phyloP scores from a whole-genome alignment of 768 basidiomycete species.

The Hortiboletus campestris region DNA sequence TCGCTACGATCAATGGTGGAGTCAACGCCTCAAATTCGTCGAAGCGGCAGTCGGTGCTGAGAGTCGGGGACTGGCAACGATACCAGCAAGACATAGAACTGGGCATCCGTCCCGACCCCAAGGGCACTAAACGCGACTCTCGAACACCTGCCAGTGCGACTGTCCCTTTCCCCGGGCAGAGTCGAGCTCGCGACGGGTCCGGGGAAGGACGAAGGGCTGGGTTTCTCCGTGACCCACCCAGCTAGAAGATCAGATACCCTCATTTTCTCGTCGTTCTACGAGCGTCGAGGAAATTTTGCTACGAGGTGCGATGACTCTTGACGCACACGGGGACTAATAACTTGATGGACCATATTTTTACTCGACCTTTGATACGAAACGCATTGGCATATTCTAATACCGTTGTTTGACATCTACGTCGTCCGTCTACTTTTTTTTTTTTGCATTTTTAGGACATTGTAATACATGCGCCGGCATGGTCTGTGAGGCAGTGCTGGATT shows the following conservation, averaged over 20 bases:
- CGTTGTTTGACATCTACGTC: slow-evolving; percentile 10
- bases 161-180: slow-evolving; percentile 35
- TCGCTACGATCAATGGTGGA: slow-evolving; percentile 42
- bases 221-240: slow-evolving; percentile 41
- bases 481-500: slow-evolving; percentile 11
- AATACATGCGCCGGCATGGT: slow-evolving; percentile 12
- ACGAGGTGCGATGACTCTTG: slow-evolving; percentile 11
- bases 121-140: slow-evolving; percentile 24
- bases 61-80: slow-evolving; percentile 85
- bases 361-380: slow-evolving; percentile 3
- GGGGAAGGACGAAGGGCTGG: slow-evolving; percentile 34
- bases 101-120: slow-evolving; percentile 28
- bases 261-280: background rate
- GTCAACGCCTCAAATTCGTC: slow-evolving; percentile 39
- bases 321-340: slow-evolving; percentile 13
- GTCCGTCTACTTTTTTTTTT: background rate
- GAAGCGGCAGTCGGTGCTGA: slow-evolving; percentile 68
- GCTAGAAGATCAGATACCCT: slow-evolving; percentile 15
- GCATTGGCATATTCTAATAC: slow-evolving; percentile 22
- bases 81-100: slow-evolving; percentile 54
- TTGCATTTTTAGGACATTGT: slow-evolving; percentile 17
- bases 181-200: slow-evolving; percentile 16
- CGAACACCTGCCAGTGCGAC: slow-evolving; percentile 19
- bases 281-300: background rate
- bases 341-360: slow-evolving; percentile 21